Percentiles rank a stretch among this genome's conserved stretches.
Conservation (phyloP, 2,329 filamentous ascomycete species). For the Aspergillus vadensis region DNA sequence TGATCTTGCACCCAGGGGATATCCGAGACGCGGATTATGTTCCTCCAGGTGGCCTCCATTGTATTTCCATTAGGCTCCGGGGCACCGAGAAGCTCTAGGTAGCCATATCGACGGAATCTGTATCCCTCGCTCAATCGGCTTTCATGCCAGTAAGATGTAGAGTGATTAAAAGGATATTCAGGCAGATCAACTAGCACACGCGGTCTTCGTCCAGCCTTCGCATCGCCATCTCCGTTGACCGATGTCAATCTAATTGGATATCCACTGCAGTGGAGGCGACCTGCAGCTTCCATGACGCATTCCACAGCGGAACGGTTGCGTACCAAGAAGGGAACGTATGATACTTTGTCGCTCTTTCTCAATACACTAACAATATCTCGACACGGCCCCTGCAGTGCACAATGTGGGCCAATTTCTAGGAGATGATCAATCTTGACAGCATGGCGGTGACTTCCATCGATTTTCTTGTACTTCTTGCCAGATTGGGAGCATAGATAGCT, state of each 20-base stretch:
- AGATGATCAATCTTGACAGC: conserved; percentile 12
- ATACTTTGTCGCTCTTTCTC: background rate
- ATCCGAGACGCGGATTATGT: conserved; percentile 40
- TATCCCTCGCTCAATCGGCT: conserved; percentile 3
- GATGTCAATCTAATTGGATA: background rate
- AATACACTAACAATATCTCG: conserved; percentile 9
- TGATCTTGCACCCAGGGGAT: conserved; percentile 51
- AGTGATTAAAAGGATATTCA: conserved; percentile 19
- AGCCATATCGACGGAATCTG: background rate
- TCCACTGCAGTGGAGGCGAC: background rate
- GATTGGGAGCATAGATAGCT: background rate
- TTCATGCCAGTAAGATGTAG: conserved; percentile 13
- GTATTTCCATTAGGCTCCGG: conserved; percentile 20
- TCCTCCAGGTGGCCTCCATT: conserved; percentile 44
- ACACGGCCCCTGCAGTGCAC: conserved; percentile 18
- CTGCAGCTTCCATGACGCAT: background rate
- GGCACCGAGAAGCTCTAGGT: conserved; percentile 20
- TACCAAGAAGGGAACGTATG: background rate
- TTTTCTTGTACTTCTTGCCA: background rate
- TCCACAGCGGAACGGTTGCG: background rate
- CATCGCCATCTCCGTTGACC: background rate
- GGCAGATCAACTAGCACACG: conserved; percentile 16
- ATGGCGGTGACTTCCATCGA: conserved; percentile 9
- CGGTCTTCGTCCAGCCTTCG: background rate
- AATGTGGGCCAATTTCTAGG: conserved; percentile 27